phyloP scores from a whole-genome alignment of 2,329 filamentous ascomycete species.

The Aspergillus chevalieri region DNA sequence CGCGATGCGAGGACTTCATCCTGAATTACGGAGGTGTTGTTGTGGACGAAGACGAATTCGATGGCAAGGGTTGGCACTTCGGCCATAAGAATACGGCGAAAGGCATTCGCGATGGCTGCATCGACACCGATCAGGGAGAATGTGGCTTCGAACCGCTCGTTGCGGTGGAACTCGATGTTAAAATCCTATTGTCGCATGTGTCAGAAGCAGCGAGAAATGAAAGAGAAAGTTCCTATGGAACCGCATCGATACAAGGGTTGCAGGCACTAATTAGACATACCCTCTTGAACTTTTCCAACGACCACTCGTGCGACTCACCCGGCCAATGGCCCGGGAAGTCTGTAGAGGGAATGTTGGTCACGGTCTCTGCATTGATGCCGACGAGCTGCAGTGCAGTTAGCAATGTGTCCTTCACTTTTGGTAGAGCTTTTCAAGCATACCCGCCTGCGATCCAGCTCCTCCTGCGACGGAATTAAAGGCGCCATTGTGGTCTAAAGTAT shows the following conservation, averaged over 20 bases:
- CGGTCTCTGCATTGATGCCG: conserved; percentile 80
- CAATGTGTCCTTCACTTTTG: conserved; percentile 1
- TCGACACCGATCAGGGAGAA: conserved; percentile 93
- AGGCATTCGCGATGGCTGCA: conserved; percentile 90
- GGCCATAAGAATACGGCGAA: conserved; percentile 89
- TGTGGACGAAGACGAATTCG: conserved; percentile 85
- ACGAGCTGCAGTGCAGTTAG: conserved; percentile 57
- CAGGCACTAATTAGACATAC: conserved; percentile 28
- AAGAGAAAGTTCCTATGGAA: neutral
- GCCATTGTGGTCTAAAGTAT: conserved; percentile 30
- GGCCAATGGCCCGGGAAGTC: conserved; percentile 90
- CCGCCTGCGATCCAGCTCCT: conserved; percentile 40
- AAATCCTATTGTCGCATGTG: conserved; percentile 48
- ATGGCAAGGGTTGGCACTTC: conserved; percentile 94
- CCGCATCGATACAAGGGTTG: too few relatives aligned
- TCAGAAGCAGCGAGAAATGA: conserved; percentile 1
- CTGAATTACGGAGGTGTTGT: conserved; percentile 97
- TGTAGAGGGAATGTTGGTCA: conserved; percentile 80
- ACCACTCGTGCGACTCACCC: conserved; percentile 79
- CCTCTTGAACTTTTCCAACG: conserved; percentile 63
- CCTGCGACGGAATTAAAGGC: conserved; percentile 36
- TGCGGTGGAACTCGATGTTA: conserved; percentile 75
- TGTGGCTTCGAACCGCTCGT: conserved; percentile 66
- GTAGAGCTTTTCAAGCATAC: conserved; percentile 20
- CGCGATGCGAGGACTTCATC: conserved; percentile 92